These are phyloP conservation scores for Didymosphaeria variabile DNA, from an alignment of 2,329 filamentous ascomycete species.

Conservation along the genomic window DNA sequence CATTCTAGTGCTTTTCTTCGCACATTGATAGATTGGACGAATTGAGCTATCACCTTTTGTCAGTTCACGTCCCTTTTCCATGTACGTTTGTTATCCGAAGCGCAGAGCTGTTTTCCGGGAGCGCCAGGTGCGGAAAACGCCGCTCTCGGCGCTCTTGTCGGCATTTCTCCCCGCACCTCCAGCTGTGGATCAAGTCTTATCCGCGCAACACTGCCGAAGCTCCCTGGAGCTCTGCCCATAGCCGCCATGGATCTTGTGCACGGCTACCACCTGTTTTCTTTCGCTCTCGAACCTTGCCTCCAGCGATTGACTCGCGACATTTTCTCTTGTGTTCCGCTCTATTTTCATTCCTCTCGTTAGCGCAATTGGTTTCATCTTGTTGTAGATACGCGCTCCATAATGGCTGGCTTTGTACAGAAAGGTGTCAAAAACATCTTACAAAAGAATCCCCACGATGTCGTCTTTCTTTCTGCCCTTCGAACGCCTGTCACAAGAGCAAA, in stretches of 20 bases:
- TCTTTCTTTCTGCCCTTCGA: conserved; percentile 89
- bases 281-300: conserved; percentile 3
- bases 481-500: conserved; percentile 86
- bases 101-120: conserved; percentile 15
- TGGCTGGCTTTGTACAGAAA: conserved; percentile 59
- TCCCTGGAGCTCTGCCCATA: conserved; percentile 33
- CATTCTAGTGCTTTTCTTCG: conserved; percentile 3
- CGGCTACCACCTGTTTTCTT: conserved; percentile 18
- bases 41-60: conserved; percentile 10
- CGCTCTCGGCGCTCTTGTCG: conserved; percentile 11
- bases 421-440: conserved; percentile 79
- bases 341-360: conserved; percentile 9
- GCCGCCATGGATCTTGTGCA: conserved; percentile 29
- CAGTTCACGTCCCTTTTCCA: background rate
- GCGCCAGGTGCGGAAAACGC: conserved; percentile 10
- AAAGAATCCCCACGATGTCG: conserved; percentile 81
- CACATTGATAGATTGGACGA: conserved; percentile 12
- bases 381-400: conserved; percentile 28
- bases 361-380: conserved; percentile 25
- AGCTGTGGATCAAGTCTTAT: conserved; percentile 21
- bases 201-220: conserved; percentile 46
- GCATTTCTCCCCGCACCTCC: conserved; percentile 16
- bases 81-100: conserved; percentile 12
- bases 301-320: background rate
- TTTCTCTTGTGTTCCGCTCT: conserved; percentile 4